Evolutionary conservation across 495 filamentous ascomycete genomes (phyloP), one percentile per base, ranked within the genome.

Genomic region (Penicillium angulare): DNA sequence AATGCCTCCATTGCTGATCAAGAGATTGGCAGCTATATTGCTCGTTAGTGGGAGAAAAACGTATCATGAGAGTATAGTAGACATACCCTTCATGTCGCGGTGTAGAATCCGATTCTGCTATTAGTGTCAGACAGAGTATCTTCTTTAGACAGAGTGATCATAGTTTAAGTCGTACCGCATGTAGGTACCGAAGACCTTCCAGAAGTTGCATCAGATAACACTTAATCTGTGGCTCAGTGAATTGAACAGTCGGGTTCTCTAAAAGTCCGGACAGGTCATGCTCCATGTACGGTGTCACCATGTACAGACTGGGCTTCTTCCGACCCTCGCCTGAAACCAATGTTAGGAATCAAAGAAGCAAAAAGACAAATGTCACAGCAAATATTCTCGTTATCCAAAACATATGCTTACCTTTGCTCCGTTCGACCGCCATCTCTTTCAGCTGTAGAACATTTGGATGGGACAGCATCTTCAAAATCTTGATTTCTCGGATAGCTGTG

Each of bases 231-330:
- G 87, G 81, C 60, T 90, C 84, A 7, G 84, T 88, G 52, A 99
- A 90, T 12, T 81, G 80, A 45, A 97, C 92, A 5, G 82, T 79
- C 22, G 92, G 92, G 56, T 99, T 99, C 64, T 97, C 93, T 53
- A 99, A 81, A 12, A 99, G 81, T 46, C 93, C 93, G 15, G 92
- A 95, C 5, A 99, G 79, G 65, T 99, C 93, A 65, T 99, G 93
- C 59, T 97, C 93, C 92, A 97, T 96, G 65, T 97, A 99, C 26
- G 92, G 92, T 20, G 86, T 95, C 43, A 97, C 93, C 93, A 99
- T 99, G 65, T 96, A 97, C 79, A 97, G 88, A 65, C 89, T 89
- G 0, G 88, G 86, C 50, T 86, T 84, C 68, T 91, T 93, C 41
- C 84, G 80, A 57, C 88, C 90, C 65, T 92, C 88, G 41, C 75